phyloP scores from a whole-genome alignment of 176 grass and related monocot species.

The Bonia amplexicaulis region DNA sequence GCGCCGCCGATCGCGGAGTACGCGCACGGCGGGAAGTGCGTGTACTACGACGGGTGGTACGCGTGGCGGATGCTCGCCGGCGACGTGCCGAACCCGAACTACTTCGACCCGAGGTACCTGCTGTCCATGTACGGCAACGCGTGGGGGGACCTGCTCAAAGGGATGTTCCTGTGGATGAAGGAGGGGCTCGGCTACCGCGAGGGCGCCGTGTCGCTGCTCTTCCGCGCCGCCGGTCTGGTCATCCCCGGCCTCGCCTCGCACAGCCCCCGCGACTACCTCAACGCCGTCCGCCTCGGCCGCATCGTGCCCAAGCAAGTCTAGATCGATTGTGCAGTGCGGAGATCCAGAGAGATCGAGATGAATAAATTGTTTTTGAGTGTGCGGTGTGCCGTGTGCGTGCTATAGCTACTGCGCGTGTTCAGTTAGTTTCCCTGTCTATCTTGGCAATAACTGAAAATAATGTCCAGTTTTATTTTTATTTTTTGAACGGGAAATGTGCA shows the following conservation, averaged over 20 bases:
- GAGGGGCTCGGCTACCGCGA: constrained; percentile 60
- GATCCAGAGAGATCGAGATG: not conserved
- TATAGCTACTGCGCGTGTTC: not conserved
- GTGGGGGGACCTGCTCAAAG: constrained; percentile 56
- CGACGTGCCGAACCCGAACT: constrained; percentile 67
- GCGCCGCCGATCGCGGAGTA: constrained; percentile 22
- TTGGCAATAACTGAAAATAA: not conserved
- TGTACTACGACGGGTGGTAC: constrained; percentile 77
- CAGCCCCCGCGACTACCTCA: constrained; percentile 69
- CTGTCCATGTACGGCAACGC: constrained; percentile 45
- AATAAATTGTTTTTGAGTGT: not conserved
- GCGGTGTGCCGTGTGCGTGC: not conserved
- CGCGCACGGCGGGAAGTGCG: constrained; percentile 49
- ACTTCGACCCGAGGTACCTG: constrained; percentile 46
- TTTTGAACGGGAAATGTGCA: no score
- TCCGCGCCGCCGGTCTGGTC: constrained; percentile 33
- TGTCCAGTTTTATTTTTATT: not conserved
- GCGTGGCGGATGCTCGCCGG: constrained; percentile 24
- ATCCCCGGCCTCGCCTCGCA: constrained; percentile 62
- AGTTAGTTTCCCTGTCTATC: not conserved
- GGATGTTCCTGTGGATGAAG: constrained; percentile 24
- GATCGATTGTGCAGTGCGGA: not conserved
- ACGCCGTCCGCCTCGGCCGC: constrained; percentile 45
- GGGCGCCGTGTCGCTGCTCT: constrained; percentile 43
- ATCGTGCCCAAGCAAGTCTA: constrained; percentile 2